phyloP scores from a whole-genome alignment of 78 protist genomes.

The Dictyostelium intermedium region DNA sequence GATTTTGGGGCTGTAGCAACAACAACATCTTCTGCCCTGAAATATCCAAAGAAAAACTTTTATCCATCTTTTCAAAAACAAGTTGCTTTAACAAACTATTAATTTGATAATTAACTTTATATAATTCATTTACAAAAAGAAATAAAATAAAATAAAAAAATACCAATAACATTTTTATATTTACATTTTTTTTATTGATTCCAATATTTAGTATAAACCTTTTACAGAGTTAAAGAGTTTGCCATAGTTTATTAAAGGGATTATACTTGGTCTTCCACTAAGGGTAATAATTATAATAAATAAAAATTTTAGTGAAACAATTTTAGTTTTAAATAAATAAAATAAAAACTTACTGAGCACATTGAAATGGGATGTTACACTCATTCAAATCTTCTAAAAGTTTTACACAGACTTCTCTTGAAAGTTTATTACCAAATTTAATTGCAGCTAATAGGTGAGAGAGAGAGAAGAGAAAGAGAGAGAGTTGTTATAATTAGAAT shows the following conservation, averaged over 20 bases:
- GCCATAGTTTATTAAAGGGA: constrained; percentile 13
- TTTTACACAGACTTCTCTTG: background rate
- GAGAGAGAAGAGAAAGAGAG: too few relatives aligned
- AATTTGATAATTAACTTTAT: background rate
- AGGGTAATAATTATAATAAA: background rate
- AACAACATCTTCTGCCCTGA: background rate
- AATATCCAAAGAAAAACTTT: background rate
- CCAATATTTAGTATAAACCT: background rate
- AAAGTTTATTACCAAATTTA: constrained; percentile 41
- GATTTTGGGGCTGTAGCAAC: background rate
- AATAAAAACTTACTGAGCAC: constrained; percentile 40
- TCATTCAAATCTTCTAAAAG: constrained; percentile 20
- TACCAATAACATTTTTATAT: background rate
- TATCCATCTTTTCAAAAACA: background rate
- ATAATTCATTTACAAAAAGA: background rate
- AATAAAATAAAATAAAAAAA: background rate
- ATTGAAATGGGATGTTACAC: constrained; percentile 67
- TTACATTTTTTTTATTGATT: background rate
- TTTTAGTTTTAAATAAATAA: too few relatives aligned
- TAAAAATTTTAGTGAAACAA: background rate
- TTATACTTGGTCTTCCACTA: constrained; percentile 29
- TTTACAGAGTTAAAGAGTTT: background rate
- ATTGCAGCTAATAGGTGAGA: constrained; percentile 47
- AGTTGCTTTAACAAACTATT: background rate
- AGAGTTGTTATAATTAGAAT: too few relatives aligned